Evolutionary conservation across 2,329 filamentous ascomycete species (phyloP), one percentile per base, ranked within the genome.

Genomic region (Sclerotinia trifoliorum): DNA sequence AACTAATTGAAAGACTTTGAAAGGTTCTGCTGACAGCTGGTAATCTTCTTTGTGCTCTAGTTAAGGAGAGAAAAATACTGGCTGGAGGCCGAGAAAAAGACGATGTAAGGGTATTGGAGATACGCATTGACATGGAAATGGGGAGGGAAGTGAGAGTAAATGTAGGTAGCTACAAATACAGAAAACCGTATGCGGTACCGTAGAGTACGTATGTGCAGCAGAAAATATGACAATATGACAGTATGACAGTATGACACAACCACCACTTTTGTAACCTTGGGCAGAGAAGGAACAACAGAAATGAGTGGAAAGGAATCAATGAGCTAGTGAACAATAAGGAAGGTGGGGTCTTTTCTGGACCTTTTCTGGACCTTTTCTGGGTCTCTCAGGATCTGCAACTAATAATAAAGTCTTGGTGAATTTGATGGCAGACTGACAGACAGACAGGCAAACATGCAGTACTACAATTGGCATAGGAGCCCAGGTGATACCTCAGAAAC

Each of bases 61-160:
- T 58, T 49, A 60, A 62, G 46, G 69, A 69, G 70, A 69, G 66
- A 65, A 70, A 57, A 51, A 69, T 58, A 69, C 66, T 74, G 49
- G 71, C 64, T 29, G 72, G 66, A 39, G 75, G 74, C 42, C 75
- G 75, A 56, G 69, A 67, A 55, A 72, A 68, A 55, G 67, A 64
- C 48, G 69, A 71, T 54, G 74, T 65, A 70, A 74, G 64, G 63
- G 70, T 72, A 61, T 69, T 74, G 49, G 73, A 69, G 70, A 73
- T 66, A 74, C 74, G 75, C 75, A 78, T 78, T 74, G 73, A 70
- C 70, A 58, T 29, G 15, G 49, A 39, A 70, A 51, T 26, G 0
- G 39, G 39, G 13, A 48, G 35, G 49, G 49, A 61, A 52, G 32
- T 58, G 55, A 62, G 58, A 68, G 26, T 51, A 54, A 39, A 54